A percentile compares a stretch with the other conserved stretches of the same genome.
Evolutionary conservation across 129 eudicot species (phyloP).

Genomic region (Smallanthus sonchifolius): DNA sequence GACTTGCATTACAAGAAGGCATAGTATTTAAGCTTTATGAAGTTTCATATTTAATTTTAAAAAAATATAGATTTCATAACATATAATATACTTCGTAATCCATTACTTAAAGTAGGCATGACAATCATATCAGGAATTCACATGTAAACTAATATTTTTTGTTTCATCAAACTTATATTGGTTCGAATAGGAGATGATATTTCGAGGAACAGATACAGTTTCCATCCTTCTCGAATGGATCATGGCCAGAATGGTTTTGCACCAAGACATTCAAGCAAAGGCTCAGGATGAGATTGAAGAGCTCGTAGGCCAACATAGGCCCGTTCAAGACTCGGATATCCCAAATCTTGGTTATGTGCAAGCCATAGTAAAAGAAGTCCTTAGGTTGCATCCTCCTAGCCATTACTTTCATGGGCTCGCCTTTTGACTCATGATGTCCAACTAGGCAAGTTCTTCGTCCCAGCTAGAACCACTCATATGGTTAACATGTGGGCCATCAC

Average conservation of each 20-base stretch:
- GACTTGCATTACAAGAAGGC: too few species aligned
- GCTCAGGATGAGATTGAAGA: constrained; percentile 52
- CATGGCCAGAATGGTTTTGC: constrained; percentile 72
- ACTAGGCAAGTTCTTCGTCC: constrained; percentile 55
- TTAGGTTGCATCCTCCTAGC: constrained; percentile 90
- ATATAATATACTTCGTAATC: too few species aligned
- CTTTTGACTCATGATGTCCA: constrained; percentile 60
- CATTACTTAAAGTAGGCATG: too few species aligned
- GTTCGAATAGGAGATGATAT: constrained; percentile 65
- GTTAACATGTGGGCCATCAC: constrained; percentile 97
- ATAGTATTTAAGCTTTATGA: too few species aligned
- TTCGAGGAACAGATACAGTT: constrained; percentile 79
- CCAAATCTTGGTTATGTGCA: constrained; percentile 61
- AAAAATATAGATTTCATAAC: too few species aligned
- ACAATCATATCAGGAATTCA: too few species aligned
- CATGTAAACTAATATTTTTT: not conserved
- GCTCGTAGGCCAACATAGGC: constrained; percentile 26
- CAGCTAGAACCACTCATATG: constrained; percentile 87
- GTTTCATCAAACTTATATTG: not conserved
- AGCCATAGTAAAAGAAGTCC: constrained; percentile 74
- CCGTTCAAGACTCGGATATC: constrained; percentile 59
- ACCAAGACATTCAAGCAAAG: constrained; percentile 71
- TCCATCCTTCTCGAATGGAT: constrained; percentile 81
- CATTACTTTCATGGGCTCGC: constrained; percentile 90
- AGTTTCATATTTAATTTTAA: too few species aligned